These are phyloP conservation scores for Euphorbia lathyris DNA, from an alignment of 345 rosid species.

Conservation along the genomic window DNA sequence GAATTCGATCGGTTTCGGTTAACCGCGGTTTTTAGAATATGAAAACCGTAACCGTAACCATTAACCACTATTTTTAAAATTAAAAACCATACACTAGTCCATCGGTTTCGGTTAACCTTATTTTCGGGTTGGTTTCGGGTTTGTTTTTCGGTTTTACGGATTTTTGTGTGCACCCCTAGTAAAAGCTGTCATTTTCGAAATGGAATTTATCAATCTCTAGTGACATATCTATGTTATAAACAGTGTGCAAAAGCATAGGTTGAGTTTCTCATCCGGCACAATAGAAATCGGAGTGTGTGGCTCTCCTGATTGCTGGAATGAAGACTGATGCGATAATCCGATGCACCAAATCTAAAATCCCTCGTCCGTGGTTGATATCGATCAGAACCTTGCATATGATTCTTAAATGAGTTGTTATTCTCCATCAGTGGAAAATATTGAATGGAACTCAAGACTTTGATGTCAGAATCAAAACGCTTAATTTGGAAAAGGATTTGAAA, in stretches of 20 bases:
- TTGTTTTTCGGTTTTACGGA: too few species aligned
- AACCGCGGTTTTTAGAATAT: too few species aligned
- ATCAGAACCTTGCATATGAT: conserved; percentile 25
- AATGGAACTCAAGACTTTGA: background rate
- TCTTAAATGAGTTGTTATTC: conserved; percentile 42
- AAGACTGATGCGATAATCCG: conserved; percentile 77
- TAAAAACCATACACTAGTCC: too few species aligned
- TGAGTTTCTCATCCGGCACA: conserved; percentile 25
- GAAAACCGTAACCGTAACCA: too few species aligned
- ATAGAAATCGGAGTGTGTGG: conserved; percentile 49
- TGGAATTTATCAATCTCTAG: conserved; percentile 39
- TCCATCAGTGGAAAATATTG: conserved; percentile 31
- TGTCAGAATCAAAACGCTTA: background rate
- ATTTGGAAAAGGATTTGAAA: background rate
- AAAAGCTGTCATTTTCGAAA: conserved; percentile 27
- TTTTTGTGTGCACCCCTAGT: too few species aligned
- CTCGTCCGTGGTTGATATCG: conserved; percentile 39
- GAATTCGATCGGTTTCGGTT: too few species aligned
- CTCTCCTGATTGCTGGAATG: conserved; percentile 55
- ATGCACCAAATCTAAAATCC: conserved; percentile 44
- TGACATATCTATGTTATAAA: conserved; percentile 73
- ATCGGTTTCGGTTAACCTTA: too few species aligned
- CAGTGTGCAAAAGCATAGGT: conserved; percentile 65
- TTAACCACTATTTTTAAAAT: too few species aligned
- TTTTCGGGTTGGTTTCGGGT: too few species aligned